These are phyloP conservation scores for Eucalyptus leucophloia DNA, from an alignment of 345 rosid genomes.

Conservation along the genomic window DNA sequence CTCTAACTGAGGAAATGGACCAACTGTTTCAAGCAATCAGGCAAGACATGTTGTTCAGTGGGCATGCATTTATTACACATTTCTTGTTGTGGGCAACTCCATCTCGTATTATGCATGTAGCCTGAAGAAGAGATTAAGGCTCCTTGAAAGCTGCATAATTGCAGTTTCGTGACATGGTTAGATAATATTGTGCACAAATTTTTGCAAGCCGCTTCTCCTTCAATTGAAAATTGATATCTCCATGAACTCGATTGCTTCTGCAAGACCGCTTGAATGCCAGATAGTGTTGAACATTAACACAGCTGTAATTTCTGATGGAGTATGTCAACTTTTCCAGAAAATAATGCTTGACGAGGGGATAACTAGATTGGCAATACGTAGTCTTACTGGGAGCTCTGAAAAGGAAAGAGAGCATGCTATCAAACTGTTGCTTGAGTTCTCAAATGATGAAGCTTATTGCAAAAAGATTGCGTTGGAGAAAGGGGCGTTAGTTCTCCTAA, in stretches of 20 bases:
- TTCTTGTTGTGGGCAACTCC: not conserved
- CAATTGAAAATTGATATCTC: not conserved
- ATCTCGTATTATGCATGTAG: not conserved
- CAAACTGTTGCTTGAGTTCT: conserved; percentile 23
- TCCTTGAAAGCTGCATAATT: not conserved
- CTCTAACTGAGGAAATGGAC: not conserved
- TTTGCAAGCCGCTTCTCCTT: not conserved
- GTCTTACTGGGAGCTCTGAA: conserved; percentile 31
- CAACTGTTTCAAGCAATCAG: not conserved
- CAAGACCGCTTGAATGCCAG: not conserved
- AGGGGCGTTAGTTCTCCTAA: conserved; percentile 30
- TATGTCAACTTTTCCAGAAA: not conserved
- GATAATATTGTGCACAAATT: not conserved
- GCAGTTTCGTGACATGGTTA: not conserved
- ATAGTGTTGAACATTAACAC: not conserved
- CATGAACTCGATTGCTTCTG: not conserved
- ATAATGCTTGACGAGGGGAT: conserved; percentile 36
- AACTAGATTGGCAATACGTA: conserved; percentile 19
- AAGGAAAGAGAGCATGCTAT: conserved; percentile 23
- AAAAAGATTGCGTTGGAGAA: conserved; percentile 20
- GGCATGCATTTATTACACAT: not conserved
- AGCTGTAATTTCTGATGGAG: not conserved
- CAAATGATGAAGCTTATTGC: conserved; percentile 19
- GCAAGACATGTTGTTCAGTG: not conserved
- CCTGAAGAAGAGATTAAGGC: not conserved